Percentiles rank a stretch among this genome's conserved stretches.
Conservation (phyloP, 148 eudicot genomes). For the Silene latifolia region DNA sequence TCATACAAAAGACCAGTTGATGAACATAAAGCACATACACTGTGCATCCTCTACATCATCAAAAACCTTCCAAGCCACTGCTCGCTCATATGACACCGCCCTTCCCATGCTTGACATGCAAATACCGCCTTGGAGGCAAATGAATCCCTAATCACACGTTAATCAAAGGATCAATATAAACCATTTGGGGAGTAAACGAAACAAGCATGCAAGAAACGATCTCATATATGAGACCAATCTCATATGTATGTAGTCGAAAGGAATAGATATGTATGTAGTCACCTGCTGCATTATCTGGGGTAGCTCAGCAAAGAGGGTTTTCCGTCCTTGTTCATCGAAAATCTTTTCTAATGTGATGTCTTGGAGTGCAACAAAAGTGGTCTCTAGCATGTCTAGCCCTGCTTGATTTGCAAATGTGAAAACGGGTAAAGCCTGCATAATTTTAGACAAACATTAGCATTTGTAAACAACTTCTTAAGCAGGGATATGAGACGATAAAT, state of each 20-base stretch:
- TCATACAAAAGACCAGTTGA: conserved; percentile 82
- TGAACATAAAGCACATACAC: conserved; percentile 74
- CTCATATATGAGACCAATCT: too few species aligned
- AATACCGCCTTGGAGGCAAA: conserved; percentile 67
- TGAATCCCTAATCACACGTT: conserved; percentile 48
- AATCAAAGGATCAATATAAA: neutral
- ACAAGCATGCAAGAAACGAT: too few species aligned
- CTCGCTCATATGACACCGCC: conserved; percentile 67
- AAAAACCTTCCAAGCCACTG: conserved; percentile 82
- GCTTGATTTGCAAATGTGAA: conserved; percentile 82
- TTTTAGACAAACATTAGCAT: neutral
- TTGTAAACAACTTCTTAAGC: neutral
- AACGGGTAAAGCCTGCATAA: conserved; percentile 62
- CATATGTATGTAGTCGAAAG: too few species aligned
- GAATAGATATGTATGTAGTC: too few species aligned
- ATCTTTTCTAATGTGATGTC: conserved; percentile 69
- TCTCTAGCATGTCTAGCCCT: conserved; percentile 83
- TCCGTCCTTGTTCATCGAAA: conserved; percentile 60
- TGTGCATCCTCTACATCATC: conserved; percentile 59
- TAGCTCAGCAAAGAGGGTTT: conserved; percentile 55
- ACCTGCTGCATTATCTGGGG: conserved; percentile 93
- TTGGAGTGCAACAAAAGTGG: conserved; percentile 70
- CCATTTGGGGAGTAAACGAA: too few species aligned
- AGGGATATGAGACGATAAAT: too few species aligned
- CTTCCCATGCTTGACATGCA: conserved; percentile 82